phyloP scores from a whole-genome alignment of 805 yeast species.

The Hemisphaericaspora nanyangensis region DNA sequence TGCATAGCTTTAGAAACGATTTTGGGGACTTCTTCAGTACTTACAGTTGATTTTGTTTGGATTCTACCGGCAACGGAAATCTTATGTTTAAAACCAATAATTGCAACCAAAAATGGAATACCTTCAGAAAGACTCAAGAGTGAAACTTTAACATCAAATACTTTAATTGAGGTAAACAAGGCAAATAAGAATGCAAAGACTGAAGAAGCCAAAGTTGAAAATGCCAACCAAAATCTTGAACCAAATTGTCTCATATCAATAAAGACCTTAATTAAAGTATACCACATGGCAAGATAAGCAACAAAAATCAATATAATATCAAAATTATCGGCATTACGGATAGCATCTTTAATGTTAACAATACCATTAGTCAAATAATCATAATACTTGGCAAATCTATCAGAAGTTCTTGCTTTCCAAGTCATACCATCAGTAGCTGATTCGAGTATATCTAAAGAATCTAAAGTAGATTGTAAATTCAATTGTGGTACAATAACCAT shows the following conservation, averaged over 20 bases:
- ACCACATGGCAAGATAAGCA: slow-evolving; percentile 86
- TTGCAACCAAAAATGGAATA: slow-evolving; percentile 86
- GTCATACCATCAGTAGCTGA: slow-evolving; percentile 41
- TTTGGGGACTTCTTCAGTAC: slow-evolving; percentile 39
- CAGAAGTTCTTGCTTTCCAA: slow-evolving; percentile 61
- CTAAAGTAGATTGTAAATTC: slow-evolving; percentile 18
- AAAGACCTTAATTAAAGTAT: slow-evolving; percentile 72
- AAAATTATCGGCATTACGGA: slow-evolving; percentile 75
- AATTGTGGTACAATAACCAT: slow-evolving; percentile 31
- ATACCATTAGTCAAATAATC: slow-evolving; percentile 45
- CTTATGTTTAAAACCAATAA: slow-evolving; percentile 88
- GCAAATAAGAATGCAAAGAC: slow-evolving; percentile 83
- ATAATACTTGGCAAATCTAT: slow-evolving; percentile 53
- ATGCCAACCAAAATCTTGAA: slow-evolving; percentile 82
- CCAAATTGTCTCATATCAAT: slow-evolving; percentile 74
- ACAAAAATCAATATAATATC: slow-evolving; percentile 75
- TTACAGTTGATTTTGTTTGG: slow-evolving; percentile 32
- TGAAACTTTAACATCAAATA: slow-evolving; percentile 60
- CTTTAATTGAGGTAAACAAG: slow-evolving; percentile 50
- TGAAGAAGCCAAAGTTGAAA: slow-evolving; percentile 74
- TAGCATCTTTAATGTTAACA: slow-evolving; percentile 39
- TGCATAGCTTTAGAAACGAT: slow-evolving; percentile 41
- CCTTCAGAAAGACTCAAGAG: slow-evolving; percentile 82
- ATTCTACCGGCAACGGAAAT: slow-evolving; percentile 65
- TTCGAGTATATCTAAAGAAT: slow-evolving; percentile 15